Evolutionary conservation across 1,139 yeast species (phyloP).

Genomic region (Hyphopichia wangnamkhiaoensis): DNA sequence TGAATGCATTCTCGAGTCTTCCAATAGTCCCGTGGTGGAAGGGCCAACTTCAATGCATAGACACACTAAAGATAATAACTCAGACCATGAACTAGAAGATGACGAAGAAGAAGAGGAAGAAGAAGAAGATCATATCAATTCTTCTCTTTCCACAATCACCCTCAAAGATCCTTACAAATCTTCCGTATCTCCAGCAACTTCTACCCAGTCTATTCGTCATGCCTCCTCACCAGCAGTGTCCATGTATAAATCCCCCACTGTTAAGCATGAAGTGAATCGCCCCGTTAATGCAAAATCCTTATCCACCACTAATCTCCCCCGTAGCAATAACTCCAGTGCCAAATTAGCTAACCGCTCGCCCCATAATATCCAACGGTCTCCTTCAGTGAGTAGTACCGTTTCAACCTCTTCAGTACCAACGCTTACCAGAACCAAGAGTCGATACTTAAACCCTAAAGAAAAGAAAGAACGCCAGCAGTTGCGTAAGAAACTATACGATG

Average conservation of each 20-base stretch:
- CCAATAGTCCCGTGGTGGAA: too few species aligned
- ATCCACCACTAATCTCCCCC: conserved; percentile 7
- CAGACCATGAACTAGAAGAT: conserved; percentile 9
- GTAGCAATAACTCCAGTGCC: background rate
- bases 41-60: background rate
- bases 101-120: conserved; percentile 12
- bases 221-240: conserved; percentile 1
- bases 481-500: conserved; percentile 46
- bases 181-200: conserved; percentile 2
- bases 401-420: conserved; percentile 13
- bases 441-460: conserved; percentile 37
- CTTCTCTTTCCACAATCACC: conserved; percentile 28
- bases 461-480: conserved; percentile 40
- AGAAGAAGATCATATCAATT: conserved; percentile 13
- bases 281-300: conserved; percentile 3
- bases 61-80: conserved; percentile 1
- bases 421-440: conserved; percentile 36
- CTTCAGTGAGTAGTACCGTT: conserved; percentile 1
- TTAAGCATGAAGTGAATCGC: background rate
- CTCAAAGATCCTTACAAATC: conserved; percentile 10
- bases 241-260: background rate
- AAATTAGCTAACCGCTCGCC: background rate
- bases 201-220: background rate
- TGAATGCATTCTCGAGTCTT: background rate
- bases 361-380: background rate